Conservation (phyloP, 129 eudicot species). For the Deinandra increscens region DNA sequence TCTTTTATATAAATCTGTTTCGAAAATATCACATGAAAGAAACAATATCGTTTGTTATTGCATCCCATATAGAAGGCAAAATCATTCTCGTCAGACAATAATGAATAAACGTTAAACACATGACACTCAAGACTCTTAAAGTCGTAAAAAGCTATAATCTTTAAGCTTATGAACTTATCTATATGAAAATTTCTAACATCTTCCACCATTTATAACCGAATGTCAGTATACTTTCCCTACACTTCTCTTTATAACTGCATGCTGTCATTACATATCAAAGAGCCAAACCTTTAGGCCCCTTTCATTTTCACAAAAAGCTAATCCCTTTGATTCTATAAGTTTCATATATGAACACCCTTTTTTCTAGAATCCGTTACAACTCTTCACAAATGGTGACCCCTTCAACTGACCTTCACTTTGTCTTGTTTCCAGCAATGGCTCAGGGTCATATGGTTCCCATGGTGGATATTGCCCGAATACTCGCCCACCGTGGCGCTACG, state of each 20-base stretch:
- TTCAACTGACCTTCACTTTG: conserved; percentile 34
- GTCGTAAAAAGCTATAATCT: no score
- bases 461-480: conserved; percentile 39
- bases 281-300: background rate
- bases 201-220: no score
- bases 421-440: conserved; percentile 42
- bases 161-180: no score
- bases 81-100: no score
- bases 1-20: no score
- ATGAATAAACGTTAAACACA: no score
- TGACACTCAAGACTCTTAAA: no score
- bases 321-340: background rate
- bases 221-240: background rate
- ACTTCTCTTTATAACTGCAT: background rate
- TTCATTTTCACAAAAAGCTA: conserved; percentile 2
- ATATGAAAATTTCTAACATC: no score
- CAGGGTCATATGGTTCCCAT: conserved; percentile 58
- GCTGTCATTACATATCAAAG: background rate
- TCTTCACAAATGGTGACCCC: background rate
- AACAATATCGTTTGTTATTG: no score
- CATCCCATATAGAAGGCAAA: no score
- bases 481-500: conserved; percentile 34
- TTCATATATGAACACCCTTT: background rate
- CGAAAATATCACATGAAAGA: no score
- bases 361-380: background rate